Base-by-base conservation (phyloP, 1,139 yeast species). In the Pneumocystis oryctolagi region DNA sequence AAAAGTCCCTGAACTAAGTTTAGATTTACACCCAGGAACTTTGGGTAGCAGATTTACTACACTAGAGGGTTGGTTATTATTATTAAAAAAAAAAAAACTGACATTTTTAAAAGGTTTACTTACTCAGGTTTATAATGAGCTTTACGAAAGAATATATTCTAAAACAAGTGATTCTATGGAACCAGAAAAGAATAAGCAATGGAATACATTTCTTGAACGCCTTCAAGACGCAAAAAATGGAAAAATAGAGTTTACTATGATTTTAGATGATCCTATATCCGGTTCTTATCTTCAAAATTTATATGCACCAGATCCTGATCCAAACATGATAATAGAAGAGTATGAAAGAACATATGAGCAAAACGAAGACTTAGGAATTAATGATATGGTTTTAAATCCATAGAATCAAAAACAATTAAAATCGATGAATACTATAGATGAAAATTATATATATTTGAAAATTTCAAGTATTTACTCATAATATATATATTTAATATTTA, bases 31-130 rank as follows among this genome's bases (percentile, higher is more conserved):
- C 18, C 94, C 96, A 55, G 98, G 99, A 66, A 94, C 99, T 16
- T 79, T 94, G 64, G 99, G 99, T 66, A 98, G 99, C 63, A 82
- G 98, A 72, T 94, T 94, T 78, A 94, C 98, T 60, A 94, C 99
- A 28, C 78, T 92, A 68, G 66, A 65, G 58, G 55, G 55, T 47
- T 25, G 12, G 12, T 47, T 6, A 12, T 25, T 25, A 8, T 39
- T 18, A 18, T 47, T 47, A 12, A 9, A 20, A 25, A 25, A 47
- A 25, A 47, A 47, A 25, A 25, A 20, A 42, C 31, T 37, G 5
- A 37, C 40, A 16, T 12, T 25, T 25, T 39, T 20, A 20, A 98
- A 92, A 77, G 99, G 99, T 66, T 79, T 94, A 65, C 77, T 94
- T 68, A 80, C 82, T 61, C 97, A 94, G 75, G 97, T 92, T 25